Conservation (phyloP, 306 rosid genomes). For the Arachis hypogaea region DNA sequence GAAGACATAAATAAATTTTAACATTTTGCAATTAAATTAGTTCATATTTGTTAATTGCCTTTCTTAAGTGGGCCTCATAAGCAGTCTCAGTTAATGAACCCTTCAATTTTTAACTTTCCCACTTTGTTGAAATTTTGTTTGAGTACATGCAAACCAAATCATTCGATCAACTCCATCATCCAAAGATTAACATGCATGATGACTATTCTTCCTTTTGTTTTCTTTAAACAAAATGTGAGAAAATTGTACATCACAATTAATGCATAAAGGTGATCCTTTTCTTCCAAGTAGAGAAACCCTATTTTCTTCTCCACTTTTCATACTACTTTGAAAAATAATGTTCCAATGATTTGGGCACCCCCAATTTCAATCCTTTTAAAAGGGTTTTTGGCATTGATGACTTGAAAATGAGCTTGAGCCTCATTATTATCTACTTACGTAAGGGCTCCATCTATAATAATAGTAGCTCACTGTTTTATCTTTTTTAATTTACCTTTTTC, state of each 20-base stretch:
- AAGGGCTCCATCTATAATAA: constrained; percentile 45
- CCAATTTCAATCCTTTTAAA: constrained; percentile 44
- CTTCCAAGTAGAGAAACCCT: constrained; percentile 68
- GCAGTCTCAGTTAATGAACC: constrained; percentile 55
- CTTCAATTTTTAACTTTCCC: constrained; percentile 51
- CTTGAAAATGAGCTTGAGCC: constrained; percentile 47
- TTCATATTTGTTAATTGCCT: constrained; percentile 24
- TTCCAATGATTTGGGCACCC: constrained; percentile 72
- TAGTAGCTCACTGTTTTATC: constrained; percentile 44
- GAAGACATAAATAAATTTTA: too few relatives aligned
- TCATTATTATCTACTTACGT: constrained; percentile 46
- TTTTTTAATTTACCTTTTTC: constrained; percentile 41
- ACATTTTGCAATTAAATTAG: too few relatives aligned
- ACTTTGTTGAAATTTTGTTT: constrained; percentile 81
- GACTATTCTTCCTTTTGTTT: neutral
- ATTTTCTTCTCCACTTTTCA: constrained; percentile 44
- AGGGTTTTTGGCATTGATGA: constrained; percentile 47
- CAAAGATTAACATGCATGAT: too few relatives aligned
- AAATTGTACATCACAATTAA: constrained; percentile 46
- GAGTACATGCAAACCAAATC: constrained; percentile 68
- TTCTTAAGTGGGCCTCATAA: constrained; percentile 53
- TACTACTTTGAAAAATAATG: constrained; percentile 52
- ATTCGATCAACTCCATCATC: constrained; percentile 44
- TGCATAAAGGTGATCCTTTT: constrained; percentile 68
- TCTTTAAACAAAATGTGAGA: constrained; percentile 33